Percentiles rank a stretch among this genome's conserved stretches.
phyloP scores from a whole-genome alignment of 805 yeast genomes.

The Ogataea salicorniae region DNA sequence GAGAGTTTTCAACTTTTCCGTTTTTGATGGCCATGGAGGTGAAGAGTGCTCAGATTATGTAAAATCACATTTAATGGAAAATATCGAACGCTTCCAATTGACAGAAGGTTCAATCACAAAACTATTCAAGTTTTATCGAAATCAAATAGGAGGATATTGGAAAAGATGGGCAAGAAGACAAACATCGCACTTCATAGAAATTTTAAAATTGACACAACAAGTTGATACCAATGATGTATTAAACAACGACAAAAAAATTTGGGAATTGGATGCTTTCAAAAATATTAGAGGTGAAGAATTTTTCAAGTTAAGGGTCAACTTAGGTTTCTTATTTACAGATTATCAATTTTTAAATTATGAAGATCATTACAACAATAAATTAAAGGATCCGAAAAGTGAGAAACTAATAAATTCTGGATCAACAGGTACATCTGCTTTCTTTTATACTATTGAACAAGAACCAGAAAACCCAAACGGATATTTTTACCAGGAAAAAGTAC shows the following conservation, averaged over 20 bases:
- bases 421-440: slow-evolving; percentile 32
- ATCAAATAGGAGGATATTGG: slow-evolving; percentile 82
- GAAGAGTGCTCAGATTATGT: slow-evolving; percentile 64
- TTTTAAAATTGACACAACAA: slow-evolving; percentile 15
- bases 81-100: slow-evolving; percentile 42
- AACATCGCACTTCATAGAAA: slow-evolving; percentile 16
- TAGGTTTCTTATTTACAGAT: slow-evolving; percentile 65
- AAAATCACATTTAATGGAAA: slow-evolving; percentile 44
- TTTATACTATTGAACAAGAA: slow-evolving; percentile 29
- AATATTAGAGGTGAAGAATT: slow-evolving; percentile 42
- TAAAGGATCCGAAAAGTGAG: slow-evolving; percentile 2
- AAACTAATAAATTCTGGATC: slow-evolving; percentile 29
- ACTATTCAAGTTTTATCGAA: slow-evolving; percentile 50
- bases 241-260: slow-evolving; percentile 1
- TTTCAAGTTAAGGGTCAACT: slow-evolving; percentile 52
- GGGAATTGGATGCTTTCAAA: slow-evolving; percentile 12
- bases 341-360: slow-evolving; percentile 43
- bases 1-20: slow-evolving; percentile 59
- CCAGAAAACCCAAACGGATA: slow-evolving; percentile 28
- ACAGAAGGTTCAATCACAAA: slow-evolving; percentile 32
- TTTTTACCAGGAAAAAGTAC: slow-evolving; percentile 62
- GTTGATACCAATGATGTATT: neutral
- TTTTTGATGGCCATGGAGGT: slow-evolving; percentile 97
- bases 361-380: slow-evolving; percentile 14
- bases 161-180: slow-evolving; percentile 56